Evolutionary conservation across 495 filamentous ascomycete species (phyloP).

Genomic region (Tuber umbilicatum): DNA sequence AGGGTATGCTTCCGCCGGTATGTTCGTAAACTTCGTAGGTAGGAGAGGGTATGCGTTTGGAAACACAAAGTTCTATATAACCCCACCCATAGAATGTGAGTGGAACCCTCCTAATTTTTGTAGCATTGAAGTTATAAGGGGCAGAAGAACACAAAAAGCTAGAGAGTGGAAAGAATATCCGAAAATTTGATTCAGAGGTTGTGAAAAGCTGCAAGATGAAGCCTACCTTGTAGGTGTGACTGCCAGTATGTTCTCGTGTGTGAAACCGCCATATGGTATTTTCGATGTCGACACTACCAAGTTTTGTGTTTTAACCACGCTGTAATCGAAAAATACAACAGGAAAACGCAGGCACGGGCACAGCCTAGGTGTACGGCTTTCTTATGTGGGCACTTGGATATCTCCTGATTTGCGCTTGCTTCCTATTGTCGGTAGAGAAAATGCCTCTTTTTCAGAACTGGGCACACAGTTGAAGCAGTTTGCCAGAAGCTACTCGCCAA

Average conservation of each 20-base stretch:
- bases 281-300: slow-evolving; percentile 34
- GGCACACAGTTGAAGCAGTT: slow-evolving; percentile 17
- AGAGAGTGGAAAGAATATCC: slow-evolving; percentile 23
- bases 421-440: slow-evolving; percentile 33
- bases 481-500: slow-evolving; percentile 23
- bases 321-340: slow-evolving; percentile 20
- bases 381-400: slow-evolving; percentile 32
- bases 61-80: slow-evolving; percentile 33
- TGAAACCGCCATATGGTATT: slow-evolving; percentile 39
- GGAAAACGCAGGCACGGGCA: slow-evolving; percentile 24
- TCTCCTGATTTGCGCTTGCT: slow-evolving; percentile 31
- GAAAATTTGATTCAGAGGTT: slow-evolving; percentile 17
- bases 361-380: slow-evolving; percentile 29
- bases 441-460: slow-evolving; percentile 30
- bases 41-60: slow-evolving; percentile 35
- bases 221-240: slow-evolving; percentile 40
- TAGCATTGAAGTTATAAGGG: slow-evolving; percentile 11
- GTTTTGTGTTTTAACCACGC: slow-evolving; percentile 30
- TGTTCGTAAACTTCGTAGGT: slow-evolving; percentile 41
- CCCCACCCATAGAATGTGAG: slow-evolving; percentile 20
- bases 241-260: slow-evolving; percentile 42
- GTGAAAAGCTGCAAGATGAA: slow-evolving; percentile 33
- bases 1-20: slow-evolving; percentile 40
- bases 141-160: slow-evolving; percentile 17
- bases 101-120: slow-evolving; percentile 21